These are phyloP conservation scores for Moricandia arvensis DNA, from an alignment of 345 rosid species.

Conservation along the genomic window DNA sequence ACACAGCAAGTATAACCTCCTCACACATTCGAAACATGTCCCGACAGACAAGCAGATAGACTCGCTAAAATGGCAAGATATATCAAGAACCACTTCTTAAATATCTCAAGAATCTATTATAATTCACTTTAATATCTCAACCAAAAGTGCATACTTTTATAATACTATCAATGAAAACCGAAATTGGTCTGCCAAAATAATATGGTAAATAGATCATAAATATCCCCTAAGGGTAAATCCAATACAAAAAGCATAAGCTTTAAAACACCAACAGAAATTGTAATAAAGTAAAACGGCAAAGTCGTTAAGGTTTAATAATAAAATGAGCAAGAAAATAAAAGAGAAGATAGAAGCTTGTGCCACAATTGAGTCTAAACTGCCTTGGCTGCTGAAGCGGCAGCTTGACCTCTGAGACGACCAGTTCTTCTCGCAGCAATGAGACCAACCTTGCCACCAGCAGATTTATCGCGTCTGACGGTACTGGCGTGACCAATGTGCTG, in stretches of 20 bases:
- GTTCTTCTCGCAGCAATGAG: constrained; percentile 67
- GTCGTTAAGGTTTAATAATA: not conserved
- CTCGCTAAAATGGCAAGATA: not conserved
- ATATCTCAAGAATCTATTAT: not conserved
- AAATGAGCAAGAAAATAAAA: not conserved
- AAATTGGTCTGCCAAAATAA: not conserved
- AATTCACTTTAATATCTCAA: not conserved
- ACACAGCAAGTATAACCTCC: no score
- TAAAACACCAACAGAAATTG: not conserved
- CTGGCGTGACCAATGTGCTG: constrained; percentile 82
- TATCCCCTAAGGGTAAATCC: not conserved
- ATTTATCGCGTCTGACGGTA: constrained; percentile 55
- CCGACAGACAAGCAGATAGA: not conserved
- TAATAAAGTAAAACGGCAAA: not conserved
- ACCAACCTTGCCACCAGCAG: constrained; percentile 66
- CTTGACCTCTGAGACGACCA: constrained; percentile 68
- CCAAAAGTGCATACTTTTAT: not conserved
- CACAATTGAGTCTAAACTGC: constrained; percentile 32
- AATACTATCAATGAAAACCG: not conserved
- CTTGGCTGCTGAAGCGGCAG: constrained; percentile 55
- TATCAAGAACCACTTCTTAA: no score
- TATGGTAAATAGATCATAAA: not conserved
- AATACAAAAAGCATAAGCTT: not conserved
- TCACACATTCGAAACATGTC: not conserved
- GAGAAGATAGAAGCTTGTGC: not conserved